phyloP scores from a whole-genome alignment of 768 basidiomycete species.

The Pleurotus sapidus region DNA sequence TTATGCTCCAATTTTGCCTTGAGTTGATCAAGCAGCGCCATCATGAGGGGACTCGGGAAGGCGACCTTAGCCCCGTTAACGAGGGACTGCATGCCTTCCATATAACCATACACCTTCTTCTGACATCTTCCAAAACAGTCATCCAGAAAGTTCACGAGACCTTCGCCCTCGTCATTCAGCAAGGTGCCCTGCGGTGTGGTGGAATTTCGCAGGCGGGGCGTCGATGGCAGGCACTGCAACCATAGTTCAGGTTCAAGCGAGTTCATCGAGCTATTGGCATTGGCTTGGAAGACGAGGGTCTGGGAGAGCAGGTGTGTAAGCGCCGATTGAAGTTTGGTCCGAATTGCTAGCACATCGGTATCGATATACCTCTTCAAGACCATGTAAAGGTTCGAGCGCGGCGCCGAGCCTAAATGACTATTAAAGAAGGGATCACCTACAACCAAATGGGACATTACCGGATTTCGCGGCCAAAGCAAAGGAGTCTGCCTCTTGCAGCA shows the following conservation, averaged over 20 bases:
- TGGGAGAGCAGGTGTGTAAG: conserved; percentile 63
- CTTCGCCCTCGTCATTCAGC: conserved; percentile 53
- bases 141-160: conserved; percentile 71
- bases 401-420: conserved; percentile 32
- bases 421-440: background rate
- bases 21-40: conserved; percentile 79
- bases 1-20: conserved; percentile 59
- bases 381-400: conserved; percentile 68
- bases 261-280: conserved; percentile 31
- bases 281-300: conserved; percentile 80
- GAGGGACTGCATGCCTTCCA: conserved; percentile 62
- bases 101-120: conserved; percentile 82
- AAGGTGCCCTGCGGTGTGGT: conserved; percentile 50
- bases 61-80: conserved; percentile 20
- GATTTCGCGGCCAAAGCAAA: conserved; percentile 78
- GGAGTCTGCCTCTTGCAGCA: conserved; percentile 75
- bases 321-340: conserved; percentile 44
- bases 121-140: conserved; percentile 81
- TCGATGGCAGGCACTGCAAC: conserved; percentile 62
- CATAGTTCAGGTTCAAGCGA: conserved; percentile 63
- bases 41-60: conserved; percentile 71
- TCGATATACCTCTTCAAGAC: conserved; percentile 63
- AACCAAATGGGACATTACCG: conserved; percentile 34
- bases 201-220: conserved; percentile 28
- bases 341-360: conserved; percentile 49